A percentile compares a stretch with the other conserved stretches of the same genome.
phyloP scores from a whole-genome alignment of 2,329 filamentous ascomycete genomes.

The Xylaria sp. region DNA sequence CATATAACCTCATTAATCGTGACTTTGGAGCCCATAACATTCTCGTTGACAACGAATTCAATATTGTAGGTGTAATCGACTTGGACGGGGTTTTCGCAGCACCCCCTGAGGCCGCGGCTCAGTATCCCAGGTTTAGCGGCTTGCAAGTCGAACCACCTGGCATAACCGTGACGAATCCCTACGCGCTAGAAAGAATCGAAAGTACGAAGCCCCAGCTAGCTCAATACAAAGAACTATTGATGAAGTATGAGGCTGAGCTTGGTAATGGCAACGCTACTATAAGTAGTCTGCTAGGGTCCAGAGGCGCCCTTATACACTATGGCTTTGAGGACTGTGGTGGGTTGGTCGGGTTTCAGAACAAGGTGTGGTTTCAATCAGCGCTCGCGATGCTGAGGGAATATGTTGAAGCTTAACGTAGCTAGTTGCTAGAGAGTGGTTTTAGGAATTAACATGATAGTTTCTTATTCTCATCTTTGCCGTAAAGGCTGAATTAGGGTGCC shows the following conservation, averaged over 20 bases:
- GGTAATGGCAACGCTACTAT: neutral
- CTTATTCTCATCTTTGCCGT: neutral
- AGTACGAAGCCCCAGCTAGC: neutral
- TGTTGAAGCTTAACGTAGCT: neutral
- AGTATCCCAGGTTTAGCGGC: constrained; percentile 6
- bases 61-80: constrained; percentile 26
- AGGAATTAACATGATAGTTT: neutral
- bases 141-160: neutral
- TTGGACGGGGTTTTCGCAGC: constrained; percentile 15
- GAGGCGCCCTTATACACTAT: neutral
- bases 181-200: neutral
- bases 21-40: constrained; percentile 23
- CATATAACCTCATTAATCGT: constrained; percentile 23
- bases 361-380: neutral
- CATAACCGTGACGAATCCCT: neutral
- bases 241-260: constrained; percentile 12
- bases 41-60: constrained; percentile 27
- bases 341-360: neutral
- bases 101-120: constrained; percentile 14
- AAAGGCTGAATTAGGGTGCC: neutral
- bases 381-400: constrained; percentile 16
- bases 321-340: neutral
- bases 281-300: constrained; percentile 11
- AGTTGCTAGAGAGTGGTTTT: neutral
- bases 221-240: constrained; percentile 16